These are phyloP conservation scores for Leishmania guyanensis DNA, from an alignment of 208 protist species.

Conservation along the genomic window DNA sequence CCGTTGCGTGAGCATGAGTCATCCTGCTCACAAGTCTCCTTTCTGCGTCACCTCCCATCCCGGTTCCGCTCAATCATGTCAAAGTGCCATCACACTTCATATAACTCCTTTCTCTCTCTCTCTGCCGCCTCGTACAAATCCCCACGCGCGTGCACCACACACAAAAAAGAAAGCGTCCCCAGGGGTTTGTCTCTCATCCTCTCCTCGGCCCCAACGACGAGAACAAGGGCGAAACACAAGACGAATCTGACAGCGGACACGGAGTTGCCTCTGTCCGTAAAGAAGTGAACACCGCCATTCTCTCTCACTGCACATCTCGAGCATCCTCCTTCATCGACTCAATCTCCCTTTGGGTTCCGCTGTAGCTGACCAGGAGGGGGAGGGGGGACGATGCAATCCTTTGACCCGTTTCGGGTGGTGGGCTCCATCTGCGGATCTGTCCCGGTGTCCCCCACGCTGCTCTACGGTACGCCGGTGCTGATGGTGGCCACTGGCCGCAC, in stretches of 20 bases:
- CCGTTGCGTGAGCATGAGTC: not conserved
- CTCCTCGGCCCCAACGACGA: not conserved
- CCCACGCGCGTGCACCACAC: not conserved
- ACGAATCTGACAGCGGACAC: not conserved
- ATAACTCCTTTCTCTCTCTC: not conserved
- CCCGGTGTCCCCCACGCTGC: constrained; percentile 61
- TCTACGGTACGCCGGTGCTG: constrained; percentile 79
- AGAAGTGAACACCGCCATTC: not conserved
- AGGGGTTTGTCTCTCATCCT: not conserved
- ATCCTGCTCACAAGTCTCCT: not conserved
- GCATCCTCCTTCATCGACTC: constrained; percentile 3
- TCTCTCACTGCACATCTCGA: not conserved
- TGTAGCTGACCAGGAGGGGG: not conserved
- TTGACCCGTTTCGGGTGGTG: constrained; percentile 85
- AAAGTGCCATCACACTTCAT: not conserved
- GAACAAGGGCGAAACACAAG: not conserved
- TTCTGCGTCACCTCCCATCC: not conserved
- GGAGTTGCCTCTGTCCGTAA: not conserved
- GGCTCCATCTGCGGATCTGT: constrained; percentile 78
- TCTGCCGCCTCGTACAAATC: not conserved
- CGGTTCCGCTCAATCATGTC: not conserved
- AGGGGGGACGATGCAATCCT: constrained; percentile 53
- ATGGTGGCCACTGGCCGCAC: constrained; percentile 85
- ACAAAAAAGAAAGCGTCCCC: not conserved
- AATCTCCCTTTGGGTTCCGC: not conserved